Conservation (phyloP, 2,329 filamentous ascomycete genomes). For the Fusarium cyanostomum region DNA sequence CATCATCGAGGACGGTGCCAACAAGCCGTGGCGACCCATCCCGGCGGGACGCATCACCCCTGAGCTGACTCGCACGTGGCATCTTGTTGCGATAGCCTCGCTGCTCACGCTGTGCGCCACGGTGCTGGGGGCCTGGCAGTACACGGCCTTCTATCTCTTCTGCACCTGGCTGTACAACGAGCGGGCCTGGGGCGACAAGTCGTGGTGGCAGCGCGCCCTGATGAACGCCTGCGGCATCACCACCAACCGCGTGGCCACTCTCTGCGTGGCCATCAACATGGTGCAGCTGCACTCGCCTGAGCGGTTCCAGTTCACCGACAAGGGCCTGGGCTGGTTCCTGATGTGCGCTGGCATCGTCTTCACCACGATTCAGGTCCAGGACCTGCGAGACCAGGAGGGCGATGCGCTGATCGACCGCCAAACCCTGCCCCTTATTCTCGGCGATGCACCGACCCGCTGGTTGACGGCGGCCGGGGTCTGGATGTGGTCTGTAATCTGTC, state of each 20-base stretch:
- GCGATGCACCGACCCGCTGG: slow-evolving; percentile 34
- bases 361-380: slow-evolving; percentile 41
- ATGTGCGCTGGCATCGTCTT: slow-evolving; percentile 35
- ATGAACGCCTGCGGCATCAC: slow-evolving; percentile 37
- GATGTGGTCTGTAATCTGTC: slow-evolving; percentile 33
- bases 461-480: slow-evolving; percentile 23
- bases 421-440: slow-evolving; percentile 37
- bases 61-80: slow-evolving; percentile 31
- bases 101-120: slow-evolving; percentile 30
- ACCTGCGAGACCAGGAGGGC: slow-evolving; percentile 39
- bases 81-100: slow-evolving; percentile 40
- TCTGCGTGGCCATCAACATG: slow-evolving; percentile 19
- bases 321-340: slow-evolving; percentile 30
- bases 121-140: slow-evolving; percentile 40
- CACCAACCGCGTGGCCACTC: slow-evolving; percentile 33
- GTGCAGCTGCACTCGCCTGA: slow-evolving; percentile 3
- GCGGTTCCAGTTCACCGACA: slow-evolving; percentile 23
- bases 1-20: slow-evolving; percentile 50
- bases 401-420: slow-evolving; percentile 36
- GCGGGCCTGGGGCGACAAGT: slow-evolving; percentile 43
- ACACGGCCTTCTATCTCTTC: slow-evolving; percentile 43
- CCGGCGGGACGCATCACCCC: slow-evolving; percentile 43
- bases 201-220: slow-evolving; percentile 40
- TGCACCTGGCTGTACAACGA: slow-evolving; percentile 56
- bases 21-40: slow-evolving; percentile 52